phyloP scores from a whole-genome alignment of 768 basidiomycete species.

The Nidularia pulvinata region DNA sequence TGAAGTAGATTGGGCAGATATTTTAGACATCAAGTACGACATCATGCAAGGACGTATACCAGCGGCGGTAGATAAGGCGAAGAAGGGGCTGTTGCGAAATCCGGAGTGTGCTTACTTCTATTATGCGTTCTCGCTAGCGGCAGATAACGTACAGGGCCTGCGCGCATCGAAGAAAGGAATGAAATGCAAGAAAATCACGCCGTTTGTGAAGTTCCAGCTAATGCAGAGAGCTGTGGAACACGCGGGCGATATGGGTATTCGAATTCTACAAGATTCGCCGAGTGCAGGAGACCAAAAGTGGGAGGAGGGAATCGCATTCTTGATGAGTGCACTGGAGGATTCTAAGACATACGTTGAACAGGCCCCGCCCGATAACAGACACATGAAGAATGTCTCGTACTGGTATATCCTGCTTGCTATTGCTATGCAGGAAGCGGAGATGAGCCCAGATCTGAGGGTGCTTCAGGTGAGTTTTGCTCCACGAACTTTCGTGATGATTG shows the following conservation, averaged over 20 bases:
- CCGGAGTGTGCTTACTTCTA: slow-evolving; percentile 65
- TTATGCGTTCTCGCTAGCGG: slow-evolving; percentile 54
- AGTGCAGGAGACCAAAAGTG: slow-evolving; percentile 39
- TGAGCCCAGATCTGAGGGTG: slow-evolving; percentile 48
- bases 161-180: slow-evolving; percentile 67
- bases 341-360: slow-evolving; percentile 51
- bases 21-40: slow-evolving; percentile 61
- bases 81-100: slow-evolving; percentile 47
- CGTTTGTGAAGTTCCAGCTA: slow-evolving; percentile 55
- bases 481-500: neutral
- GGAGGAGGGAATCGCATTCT: slow-evolving; percentile 61
- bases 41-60: slow-evolving; percentile 48
- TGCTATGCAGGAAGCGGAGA: slow-evolving; percentile 46
- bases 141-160: slow-evolving; percentile 48
- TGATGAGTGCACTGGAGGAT: slow-evolving; percentile 61
- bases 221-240: slow-evolving; percentile 64
- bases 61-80: slow-evolving; percentile 47
- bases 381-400: slow-evolving; percentile 58
- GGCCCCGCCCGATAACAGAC: slow-evolving; percentile 62
- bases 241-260: slow-evolving; percentile 55
- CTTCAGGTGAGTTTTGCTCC: slow-evolving; percentile 35
- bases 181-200: slow-evolving; percentile 51
- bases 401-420: slow-evolving; percentile 59
- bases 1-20: slow-evolving; percentile 57
- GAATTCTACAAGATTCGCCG: slow-evolving; percentile 41